A percentile compares a stretch with the other conserved stretches of the same genome.
Conservation (phyloP, 2,329 filamentous ascomycete genomes). For the Venturia effusa region DNA sequence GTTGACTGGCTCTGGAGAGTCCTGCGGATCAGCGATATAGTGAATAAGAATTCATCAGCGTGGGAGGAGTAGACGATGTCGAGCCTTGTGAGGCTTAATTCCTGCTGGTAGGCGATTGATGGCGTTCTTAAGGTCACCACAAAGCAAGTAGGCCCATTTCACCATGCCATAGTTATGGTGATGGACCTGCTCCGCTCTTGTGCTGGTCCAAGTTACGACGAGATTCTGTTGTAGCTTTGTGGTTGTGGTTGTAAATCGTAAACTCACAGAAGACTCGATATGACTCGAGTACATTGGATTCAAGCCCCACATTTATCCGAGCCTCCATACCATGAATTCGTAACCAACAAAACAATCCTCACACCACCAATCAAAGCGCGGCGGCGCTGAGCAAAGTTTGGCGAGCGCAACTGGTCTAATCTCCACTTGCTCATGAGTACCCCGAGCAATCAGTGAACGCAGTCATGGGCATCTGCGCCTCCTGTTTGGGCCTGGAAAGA, state of each 20-base stretch:
- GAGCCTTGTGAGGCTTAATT: no score
- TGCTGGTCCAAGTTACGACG: no score
- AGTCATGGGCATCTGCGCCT: constrained; percentile 39
- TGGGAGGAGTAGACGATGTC: no score
- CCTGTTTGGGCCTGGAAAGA: constrained; percentile 35
- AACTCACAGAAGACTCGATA: no score
- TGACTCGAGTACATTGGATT: not conserved
- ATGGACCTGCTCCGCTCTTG: no score
- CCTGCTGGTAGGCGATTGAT: no score
- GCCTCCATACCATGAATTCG: not conserved
- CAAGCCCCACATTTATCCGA: not conserved
- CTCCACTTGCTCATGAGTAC: constrained; percentile 11
- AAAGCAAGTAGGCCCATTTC: not conserved
- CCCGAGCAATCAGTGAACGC: constrained; percentile 11
- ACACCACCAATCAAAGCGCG: not conserved
- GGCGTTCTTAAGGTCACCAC: no score
- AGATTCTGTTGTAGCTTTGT: no score
- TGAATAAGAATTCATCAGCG: no score
- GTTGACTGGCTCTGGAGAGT: no score
- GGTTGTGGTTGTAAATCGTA: no score
- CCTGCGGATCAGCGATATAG: no score
- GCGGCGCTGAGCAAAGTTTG: constrained; percentile 4
- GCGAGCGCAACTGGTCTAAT: constrained; percentile 9
- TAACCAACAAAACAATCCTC: not conserved
- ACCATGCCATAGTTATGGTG: not conserved